Percentiles rank a stretch among this genome's conserved stretches.
phyloP scores from a whole-genome alignment of 148 eudicot species.

The Rhododendron ovatum region DNA sequence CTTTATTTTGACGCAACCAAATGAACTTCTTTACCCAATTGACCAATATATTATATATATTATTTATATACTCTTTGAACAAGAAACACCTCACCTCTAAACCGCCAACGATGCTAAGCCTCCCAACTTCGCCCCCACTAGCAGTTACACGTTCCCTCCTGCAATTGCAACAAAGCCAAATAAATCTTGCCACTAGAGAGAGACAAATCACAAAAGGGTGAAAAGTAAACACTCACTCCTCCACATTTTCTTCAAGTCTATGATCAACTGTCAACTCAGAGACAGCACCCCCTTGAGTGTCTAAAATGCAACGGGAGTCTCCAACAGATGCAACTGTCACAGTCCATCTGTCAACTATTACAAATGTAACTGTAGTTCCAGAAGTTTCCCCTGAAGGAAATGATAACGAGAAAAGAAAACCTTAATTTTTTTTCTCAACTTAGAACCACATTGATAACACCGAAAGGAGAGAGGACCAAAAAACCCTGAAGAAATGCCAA shows the following conservation, averaged over 20 bases:
- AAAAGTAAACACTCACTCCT: slow-evolving; percentile 32
- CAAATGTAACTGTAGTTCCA: slow-evolving; percentile 94
- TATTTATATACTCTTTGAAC: neutral
- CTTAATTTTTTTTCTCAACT: neutral
- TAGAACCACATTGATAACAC: neutral
- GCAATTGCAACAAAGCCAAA: neutral
- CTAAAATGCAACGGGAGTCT: slow-evolving; percentile 94
- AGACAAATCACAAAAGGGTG: neutral
- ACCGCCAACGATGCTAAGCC: slow-evolving; percentile 78
- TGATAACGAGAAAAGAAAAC: neutral
- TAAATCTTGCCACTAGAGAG: neutral
- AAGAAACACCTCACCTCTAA: slow-evolving; percentile 49
- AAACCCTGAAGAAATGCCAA: neutral
- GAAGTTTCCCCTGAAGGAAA: slow-evolving; percentile 75
- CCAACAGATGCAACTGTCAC: slow-evolving; percentile 99
- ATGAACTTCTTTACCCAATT: neutral
- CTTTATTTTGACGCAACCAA: neutral
- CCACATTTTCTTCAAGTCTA: slow-evolving; percentile 86
- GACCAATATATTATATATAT: neutral
- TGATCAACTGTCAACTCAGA: slow-evolving; percentile 91
- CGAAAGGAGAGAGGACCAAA: neutral
- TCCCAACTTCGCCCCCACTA: slow-evolving; percentile 94
- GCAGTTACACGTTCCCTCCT: slow-evolving; percentile 84
- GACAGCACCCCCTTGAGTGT: slow-evolving; percentile 82
- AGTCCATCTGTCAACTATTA: slow-evolving; percentile 96